A percentile compares a stretch with the other conserved stretches of the same genome.
phyloP scores from a whole-genome alignment of 805 yeast genomes.

The Lipomyces sp. region DNA sequence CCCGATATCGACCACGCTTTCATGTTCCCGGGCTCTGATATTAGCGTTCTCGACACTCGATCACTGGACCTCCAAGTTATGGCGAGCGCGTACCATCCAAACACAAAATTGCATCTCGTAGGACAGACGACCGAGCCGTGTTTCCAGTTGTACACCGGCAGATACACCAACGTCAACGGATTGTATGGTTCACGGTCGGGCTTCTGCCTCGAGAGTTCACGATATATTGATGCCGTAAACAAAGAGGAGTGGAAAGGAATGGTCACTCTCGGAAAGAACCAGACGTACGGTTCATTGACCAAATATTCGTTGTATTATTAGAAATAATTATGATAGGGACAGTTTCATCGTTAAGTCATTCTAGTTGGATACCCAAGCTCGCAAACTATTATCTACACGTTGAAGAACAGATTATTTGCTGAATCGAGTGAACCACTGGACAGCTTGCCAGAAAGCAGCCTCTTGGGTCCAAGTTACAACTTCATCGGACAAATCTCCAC shows the following conservation, averaged over 20 bases:
- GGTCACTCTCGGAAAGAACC: conserved; percentile 56
- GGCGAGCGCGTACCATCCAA: conserved; percentile 54
- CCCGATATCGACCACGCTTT: conserved; percentile 57
- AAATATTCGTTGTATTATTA: conserved; percentile 39
- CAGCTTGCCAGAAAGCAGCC: conserved; percentile 54
- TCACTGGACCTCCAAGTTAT: conserved; percentile 46
- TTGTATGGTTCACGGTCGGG: conserved; percentile 51
- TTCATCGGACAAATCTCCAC: conserved; percentile 69
- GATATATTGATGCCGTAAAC: conserved; percentile 62
- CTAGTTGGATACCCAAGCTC: not conserved
- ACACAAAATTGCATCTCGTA: conserved; percentile 50
- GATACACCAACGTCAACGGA: conserved; percentile 49
- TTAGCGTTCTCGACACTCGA: conserved; percentile 55
- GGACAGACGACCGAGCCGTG: conserved; percentile 66
- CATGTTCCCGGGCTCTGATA: conserved; percentile 44
- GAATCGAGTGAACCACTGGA: conserved; percentile 33
- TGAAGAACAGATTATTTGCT: conserved; percentile 15
- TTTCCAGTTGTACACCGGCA: conserved; percentile 70
- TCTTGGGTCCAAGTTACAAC: conserved; percentile 66
- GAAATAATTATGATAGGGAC: not conserved
- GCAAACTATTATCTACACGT: not conserved
- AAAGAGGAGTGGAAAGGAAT: conserved; percentile 53
- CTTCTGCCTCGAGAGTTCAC: conserved; percentile 65
- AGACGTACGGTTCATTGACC: conserved; percentile 57
- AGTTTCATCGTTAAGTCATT: not conserved